Evolutionary conservation across 345 rosid species (phyloP).

Genomic region (Balakata baccata): DNA sequence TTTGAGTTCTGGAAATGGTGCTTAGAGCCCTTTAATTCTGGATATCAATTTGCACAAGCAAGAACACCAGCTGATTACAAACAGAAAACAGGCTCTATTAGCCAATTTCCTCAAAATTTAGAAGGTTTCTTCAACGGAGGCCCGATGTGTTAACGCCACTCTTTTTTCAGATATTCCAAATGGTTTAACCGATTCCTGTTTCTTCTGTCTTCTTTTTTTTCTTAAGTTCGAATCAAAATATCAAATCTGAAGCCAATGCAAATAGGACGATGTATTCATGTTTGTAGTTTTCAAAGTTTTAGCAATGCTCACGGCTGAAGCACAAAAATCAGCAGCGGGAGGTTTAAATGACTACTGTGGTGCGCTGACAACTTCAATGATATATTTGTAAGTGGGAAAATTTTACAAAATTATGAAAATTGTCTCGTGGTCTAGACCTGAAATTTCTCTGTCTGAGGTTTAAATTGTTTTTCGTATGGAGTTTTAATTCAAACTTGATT

Average conservation of each 20-base stretch:
- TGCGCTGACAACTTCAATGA: neutral
- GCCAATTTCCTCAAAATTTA: slow-evolving; percentile 9
- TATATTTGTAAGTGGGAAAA: too few relatives aligned
- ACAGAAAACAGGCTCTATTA: slow-evolving; percentile 4
- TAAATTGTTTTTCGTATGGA: too few relatives aligned
- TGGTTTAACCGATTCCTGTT: neutral
- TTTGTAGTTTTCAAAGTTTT: neutral
- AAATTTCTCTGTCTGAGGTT: too few relatives aligned
- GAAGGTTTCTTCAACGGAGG: slow-evolving; percentile 1
- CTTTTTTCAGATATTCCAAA: neutral
- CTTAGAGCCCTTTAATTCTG: slow-evolving; percentile 3
- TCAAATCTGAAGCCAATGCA: slow-evolving; percentile 11
- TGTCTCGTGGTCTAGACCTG: too few relatives aligned
- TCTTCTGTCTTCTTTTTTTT: neutral
- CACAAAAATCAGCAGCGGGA: too few relatives aligned
- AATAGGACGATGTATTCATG: neutral
- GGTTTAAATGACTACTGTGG: too few relatives aligned
- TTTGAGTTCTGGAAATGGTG: slow-evolving; percentile 16
- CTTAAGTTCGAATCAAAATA: neutral
- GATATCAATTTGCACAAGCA: slow-evolving; percentile 9
- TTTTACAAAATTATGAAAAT: too few relatives aligned
- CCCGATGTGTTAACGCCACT: slow-evolving; percentile 3
- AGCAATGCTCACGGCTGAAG: neutral
- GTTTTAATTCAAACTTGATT: too few relatives aligned
- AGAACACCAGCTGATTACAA: neutral